These are phyloP conservation scores for Corymbia maculata DNA, from an alignment of 345 rosid genomes.

Conservation along the genomic window DNA sequence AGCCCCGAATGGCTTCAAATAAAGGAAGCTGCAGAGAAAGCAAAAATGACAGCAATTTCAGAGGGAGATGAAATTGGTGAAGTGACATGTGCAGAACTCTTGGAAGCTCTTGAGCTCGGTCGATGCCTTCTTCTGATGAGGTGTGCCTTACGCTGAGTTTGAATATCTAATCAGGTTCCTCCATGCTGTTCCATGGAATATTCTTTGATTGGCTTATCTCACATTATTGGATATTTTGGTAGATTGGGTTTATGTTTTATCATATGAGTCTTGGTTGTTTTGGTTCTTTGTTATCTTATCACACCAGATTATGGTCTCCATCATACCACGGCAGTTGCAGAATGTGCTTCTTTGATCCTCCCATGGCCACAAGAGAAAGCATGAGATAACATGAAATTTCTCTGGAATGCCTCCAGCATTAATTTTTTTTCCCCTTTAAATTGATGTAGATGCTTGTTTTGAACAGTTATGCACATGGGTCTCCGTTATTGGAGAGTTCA, in stretches of 20 bases:
- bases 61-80: conserved; percentile 90
- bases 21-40: conserved; percentile 89
- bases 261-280: not conserved
- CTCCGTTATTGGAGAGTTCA: conserved; percentile 78
- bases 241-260: not conserved
- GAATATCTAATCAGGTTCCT: not conserved
- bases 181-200: not conserved
- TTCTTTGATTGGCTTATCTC: not conserved
- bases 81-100: conserved; percentile 87
- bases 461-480: conserved; percentile 94
- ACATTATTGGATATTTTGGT: not conserved
- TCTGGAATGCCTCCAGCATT: not conserved
- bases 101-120: conserved; percentile 98
- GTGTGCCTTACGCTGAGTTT: conserved; percentile 17
- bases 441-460: not conserved
- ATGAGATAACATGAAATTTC: not conserved
- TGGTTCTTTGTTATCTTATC: not conserved
- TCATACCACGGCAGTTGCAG: not conserved
- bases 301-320: not conserved
- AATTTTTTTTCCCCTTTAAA: not conserved
- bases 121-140: conserved; percentile 96
- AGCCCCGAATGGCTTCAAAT: conserved; percentile 84
- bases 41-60: conserved; percentile 54
- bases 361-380: not conserved
- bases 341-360: not conserved